A percentile compares a stretch with the other conserved stretches of the same genome.
phyloP scores from a whole-genome alignment of 371 early-diverging fungal species.

The Actinomortierella wolfii region DNA sequence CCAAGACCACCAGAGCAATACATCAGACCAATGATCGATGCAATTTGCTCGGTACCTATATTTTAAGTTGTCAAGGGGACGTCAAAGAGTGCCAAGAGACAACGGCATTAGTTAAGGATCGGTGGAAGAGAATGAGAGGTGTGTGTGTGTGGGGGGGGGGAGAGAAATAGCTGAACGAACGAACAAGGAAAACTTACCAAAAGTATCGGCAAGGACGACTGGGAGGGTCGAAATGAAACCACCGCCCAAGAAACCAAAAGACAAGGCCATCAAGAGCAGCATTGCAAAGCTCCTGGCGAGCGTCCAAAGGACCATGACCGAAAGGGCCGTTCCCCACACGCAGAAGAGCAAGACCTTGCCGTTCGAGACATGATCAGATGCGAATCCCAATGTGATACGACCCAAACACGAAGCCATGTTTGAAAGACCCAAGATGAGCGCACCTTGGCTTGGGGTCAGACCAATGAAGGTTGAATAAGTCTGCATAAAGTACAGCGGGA shows the following conservation, averaged over 20 bases:
- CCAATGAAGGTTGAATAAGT: conserved; percentile 37
- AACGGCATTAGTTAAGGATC: no score
- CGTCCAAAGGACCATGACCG: conserved; percentile 37
- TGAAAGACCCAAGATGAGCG: conserved; percentile 32
- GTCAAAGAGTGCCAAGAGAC: neutral
- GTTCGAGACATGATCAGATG: conserved; percentile 34
- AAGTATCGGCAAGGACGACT: conserved; percentile 36
- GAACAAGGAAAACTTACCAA: conserved; percentile 12
- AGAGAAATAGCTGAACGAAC: neutral
- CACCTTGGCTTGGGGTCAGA: conserved; percentile 21
- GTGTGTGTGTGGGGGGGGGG: no score
- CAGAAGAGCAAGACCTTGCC: conserved; percentile 24
- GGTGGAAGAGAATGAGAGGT: no score
- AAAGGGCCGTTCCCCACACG: conserved; percentile 30
- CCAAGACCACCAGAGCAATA: conserved; percentile 33
- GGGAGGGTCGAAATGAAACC: conserved; percentile 38
- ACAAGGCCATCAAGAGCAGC: conserved; percentile 20
- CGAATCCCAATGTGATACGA: conserved; percentile 20
- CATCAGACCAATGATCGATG: conserved; percentile 40
- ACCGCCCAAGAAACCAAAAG: conserved; percentile 38
- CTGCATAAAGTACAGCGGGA: conserved; percentile 42
- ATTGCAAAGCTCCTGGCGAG: conserved; percentile 17
- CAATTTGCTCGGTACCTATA: conserved; percentile 28
- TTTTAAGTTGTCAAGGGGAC: neutral
- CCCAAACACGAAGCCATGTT: conserved; percentile 40